Evolutionary conservation across 1,284 basidiomycete species (phyloP), one percentile per base, ranked within the genome.

Genomic region (Boletus semigastroideus): DNA sequence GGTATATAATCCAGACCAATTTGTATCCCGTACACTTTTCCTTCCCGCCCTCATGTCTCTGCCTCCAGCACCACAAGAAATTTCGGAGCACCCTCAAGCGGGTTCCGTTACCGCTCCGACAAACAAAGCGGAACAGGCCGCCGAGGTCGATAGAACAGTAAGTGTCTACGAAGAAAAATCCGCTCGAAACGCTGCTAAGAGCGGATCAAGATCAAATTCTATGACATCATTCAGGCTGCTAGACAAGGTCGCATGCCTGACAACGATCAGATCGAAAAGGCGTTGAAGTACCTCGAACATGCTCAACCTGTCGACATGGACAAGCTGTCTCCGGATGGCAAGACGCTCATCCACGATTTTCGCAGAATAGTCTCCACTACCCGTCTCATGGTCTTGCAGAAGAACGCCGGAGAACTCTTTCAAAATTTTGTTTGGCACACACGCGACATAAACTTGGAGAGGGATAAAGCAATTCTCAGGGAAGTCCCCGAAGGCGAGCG

Each of bases 331-430:
- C 74, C 80, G 1, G 88, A 92, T 13, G 93, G 93, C 49, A 78
- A 79, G 59, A 82, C 81, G 55, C 83, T 98, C 56, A 74, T 94
- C 42, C 74, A 84, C 49, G 92, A 96, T 65, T 71, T 80, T 16
- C 81, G 83, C 39, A 81, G 88, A 45, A 86, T 93, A 63, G 78
- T 92, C 53, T 79, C 83, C 56, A 90, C 89, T 7, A 74, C 83
- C 0, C 80, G 86, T 25, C 64, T 78, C 36, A 85, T 94, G 51
- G 82, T 95, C 19, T 63, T 74, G 46, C 76, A 88, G 63, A 96
- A 96, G 81, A 97, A 97, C 70, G 75, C 78, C 25, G 94, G 95
- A 64, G 92, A 96, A 74, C 78, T 95, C 38, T 79, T 96, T 69
- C 94, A 95, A 70, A 85, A 89, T 59, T 94, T 94, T 58, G 69